Percentiles rank a stretch among this genome's conserved stretches.
Evolutionary conservation across 352 stramenopile species (phyloP).

Genomic region (Pythium brachiatum): DNA sequence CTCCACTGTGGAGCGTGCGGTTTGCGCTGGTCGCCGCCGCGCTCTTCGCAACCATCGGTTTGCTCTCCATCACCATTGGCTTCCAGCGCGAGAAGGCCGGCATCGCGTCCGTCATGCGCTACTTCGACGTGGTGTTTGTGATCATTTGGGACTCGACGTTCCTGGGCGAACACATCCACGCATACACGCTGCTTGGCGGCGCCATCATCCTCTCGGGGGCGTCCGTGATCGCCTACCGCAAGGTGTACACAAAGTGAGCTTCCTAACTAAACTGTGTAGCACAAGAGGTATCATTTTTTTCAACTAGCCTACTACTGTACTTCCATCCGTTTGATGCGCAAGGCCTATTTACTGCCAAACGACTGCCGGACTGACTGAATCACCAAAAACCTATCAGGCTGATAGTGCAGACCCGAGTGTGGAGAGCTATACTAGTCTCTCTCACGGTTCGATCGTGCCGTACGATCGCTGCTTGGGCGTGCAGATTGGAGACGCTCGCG

Average conservation of each 20-base stretch:
- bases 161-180: conserved; percentile 47
- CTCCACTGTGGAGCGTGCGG: conserved; percentile 25
- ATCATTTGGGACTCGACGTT: conserved; percentile 46
- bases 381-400: conserved; percentile 3
- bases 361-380: background rate
- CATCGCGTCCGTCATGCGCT: conserved; percentile 62
- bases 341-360: background rate
- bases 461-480: conserved; percentile 30
- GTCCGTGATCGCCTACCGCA: conserved; percentile 35
- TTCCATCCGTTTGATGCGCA: background rate
- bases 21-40: conserved; percentile 38
- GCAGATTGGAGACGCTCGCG: conserved; percentile 53
- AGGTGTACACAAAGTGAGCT: conserved; percentile 1
- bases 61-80: conserved; percentile 51
- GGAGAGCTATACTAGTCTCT: background rate
- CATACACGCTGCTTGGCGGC: conserved; percentile 58
- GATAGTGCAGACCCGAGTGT: conserved; percentile 8
- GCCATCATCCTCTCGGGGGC: conserved; percentile 53
- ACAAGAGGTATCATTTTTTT: too few relatives aligned
- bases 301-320: background rate
- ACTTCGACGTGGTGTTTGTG: conserved; percentile 72
- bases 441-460: conserved; percentile 26
- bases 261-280: background rate
- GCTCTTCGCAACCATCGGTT: conserved; percentile 42
- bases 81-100: conserved; percentile 59